phyloP scores from a whole-genome alignment of 2,329 filamentous ascomycete species.

The Cordyceps javanica region DNA sequence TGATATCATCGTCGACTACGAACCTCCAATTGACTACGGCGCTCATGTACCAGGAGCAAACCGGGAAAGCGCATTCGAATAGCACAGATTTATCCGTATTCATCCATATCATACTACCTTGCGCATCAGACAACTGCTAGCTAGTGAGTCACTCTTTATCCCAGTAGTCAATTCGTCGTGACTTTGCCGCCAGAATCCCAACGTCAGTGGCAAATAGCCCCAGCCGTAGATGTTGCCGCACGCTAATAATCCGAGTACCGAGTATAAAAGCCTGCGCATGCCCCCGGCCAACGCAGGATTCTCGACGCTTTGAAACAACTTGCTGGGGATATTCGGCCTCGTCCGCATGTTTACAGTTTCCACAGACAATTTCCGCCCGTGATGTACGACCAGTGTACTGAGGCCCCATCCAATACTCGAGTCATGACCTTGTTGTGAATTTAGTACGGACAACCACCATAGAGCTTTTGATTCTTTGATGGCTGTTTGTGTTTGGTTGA shows the following conservation, averaged over 20 bases:
- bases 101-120: conserved; percentile 4
- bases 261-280: background rate
- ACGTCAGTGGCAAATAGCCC: background rate
- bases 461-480: conserved; percentile 5
- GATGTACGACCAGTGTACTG: conserved; percentile 7
- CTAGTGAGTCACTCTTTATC: background rate
- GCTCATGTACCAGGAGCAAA: no score
- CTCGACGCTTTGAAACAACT: background rate
- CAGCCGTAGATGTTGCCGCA: background rate
- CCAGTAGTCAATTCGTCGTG: background rate
- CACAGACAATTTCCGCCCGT: conserved; percentile 7
- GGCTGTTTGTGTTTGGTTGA: conserved; percentile 11
- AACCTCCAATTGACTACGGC: no score
- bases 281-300: background rate
- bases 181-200: conserved; percentile 1
- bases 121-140: background rate
- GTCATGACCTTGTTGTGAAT: conserved; percentile 2
- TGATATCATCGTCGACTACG: no score
- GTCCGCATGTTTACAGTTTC: background rate
- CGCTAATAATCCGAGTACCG: background rate
- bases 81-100: background rate
- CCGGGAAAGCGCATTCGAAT: no score
- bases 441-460: background rate
- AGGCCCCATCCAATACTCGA: conserved; percentile 6
- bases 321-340: background rate